Conservation (phyloP, 768 basidiomycete species). For the Kwoniella sp. region DNA sequence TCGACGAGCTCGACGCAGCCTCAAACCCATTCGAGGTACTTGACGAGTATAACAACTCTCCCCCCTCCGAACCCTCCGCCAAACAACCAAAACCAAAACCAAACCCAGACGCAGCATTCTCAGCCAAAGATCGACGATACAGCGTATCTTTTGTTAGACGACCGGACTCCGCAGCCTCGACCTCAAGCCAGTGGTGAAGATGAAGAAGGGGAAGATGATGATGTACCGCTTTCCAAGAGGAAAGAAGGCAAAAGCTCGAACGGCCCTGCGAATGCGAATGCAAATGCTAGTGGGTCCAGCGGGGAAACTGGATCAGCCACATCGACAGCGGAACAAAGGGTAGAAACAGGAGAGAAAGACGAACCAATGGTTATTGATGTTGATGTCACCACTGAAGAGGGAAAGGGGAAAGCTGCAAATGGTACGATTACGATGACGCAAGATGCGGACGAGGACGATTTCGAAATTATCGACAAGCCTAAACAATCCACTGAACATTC, state of each 20-base stretch:
- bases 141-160: conserved; percentile 44
- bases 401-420: background rate
- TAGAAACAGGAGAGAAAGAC: background rate
- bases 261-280: background rate
- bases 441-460: conserved; percentile 26
- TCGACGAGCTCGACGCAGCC: background rate
- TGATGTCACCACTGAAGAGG: background rate
- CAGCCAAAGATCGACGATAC: conserved; percentile 30
- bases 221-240: background rate
- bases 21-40: conserved; percentile 4
- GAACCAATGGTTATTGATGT: conserved; percentile 15
- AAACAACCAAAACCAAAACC: background rate
- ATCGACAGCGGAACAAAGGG: background rate
- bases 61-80: conserved; percentile 22
- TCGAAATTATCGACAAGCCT: conserved; percentile 31
- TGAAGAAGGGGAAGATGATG: background rate
- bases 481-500: background rate
- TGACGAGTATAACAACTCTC: conserved; percentile 32
- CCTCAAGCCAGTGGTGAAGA: background rate
- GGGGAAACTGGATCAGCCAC: background rate
- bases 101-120: background rate
- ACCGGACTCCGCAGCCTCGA: conserved; percentile 3
- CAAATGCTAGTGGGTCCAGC: background rate
- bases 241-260: conserved; percentile 1
- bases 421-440: too few relatives aligned